Percentiles rank a stretch among this genome's conserved stretches.
phyloP scores from a whole-genome alignment of 805 yeast genomes.

The Saturnispora hagleri region DNA sequence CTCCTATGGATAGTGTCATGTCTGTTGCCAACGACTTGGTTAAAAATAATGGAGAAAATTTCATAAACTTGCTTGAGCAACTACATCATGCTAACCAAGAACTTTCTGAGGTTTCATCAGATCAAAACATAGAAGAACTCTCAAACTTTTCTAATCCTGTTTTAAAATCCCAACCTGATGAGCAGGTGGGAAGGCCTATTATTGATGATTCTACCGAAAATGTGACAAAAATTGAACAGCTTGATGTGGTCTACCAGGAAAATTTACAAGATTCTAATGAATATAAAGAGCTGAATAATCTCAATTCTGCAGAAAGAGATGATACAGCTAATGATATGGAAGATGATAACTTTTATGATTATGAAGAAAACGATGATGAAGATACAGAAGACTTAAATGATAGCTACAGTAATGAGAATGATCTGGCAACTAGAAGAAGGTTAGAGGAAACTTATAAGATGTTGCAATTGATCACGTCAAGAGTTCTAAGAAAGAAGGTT shows the following conservation, averaged over 20 bases:
- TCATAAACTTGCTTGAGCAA: slow-evolving; percentile 72
- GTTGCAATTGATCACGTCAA: slow-evolving; percentile 71
- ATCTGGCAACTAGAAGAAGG: slow-evolving; percentile 50
- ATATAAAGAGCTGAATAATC: slow-evolving; percentile 11
- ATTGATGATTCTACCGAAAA: not conserved
- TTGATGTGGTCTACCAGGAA: slow-evolving; percentile 19
- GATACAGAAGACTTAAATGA: slow-evolving; percentile 27
- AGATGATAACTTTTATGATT: slow-evolving; percentile 14
- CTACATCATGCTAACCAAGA: slow-evolving; percentile 40
- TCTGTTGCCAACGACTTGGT: slow-evolving; percentile 73
- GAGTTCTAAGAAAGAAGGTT: slow-evolving; percentile 64
- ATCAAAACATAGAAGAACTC: not conserved
- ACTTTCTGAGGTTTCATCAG: not conserved
- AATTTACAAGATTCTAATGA: slow-evolving; percentile 12
- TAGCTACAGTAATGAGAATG: slow-evolving; percentile 34
- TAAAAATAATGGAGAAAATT: slow-evolving; percentile 67
- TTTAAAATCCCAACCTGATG: not conserved
- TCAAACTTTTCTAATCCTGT: not conserved
- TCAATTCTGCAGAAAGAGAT: slow-evolving; percentile 7
- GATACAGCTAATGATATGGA: slow-evolving; percentile 10
- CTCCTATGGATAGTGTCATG: slow-evolving; percentile 11
- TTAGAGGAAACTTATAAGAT: slow-evolving; percentile 72
- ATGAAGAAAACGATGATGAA: slow-evolving; percentile 17
- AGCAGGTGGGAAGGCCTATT: not conserved
- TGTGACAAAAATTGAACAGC: not conserved